These are phyloP conservation scores for Colletotrichum ledebouriae DNA, from an alignment of 2,329 filamentous ascomycete genomes.

Conservation along the genomic window DNA sequence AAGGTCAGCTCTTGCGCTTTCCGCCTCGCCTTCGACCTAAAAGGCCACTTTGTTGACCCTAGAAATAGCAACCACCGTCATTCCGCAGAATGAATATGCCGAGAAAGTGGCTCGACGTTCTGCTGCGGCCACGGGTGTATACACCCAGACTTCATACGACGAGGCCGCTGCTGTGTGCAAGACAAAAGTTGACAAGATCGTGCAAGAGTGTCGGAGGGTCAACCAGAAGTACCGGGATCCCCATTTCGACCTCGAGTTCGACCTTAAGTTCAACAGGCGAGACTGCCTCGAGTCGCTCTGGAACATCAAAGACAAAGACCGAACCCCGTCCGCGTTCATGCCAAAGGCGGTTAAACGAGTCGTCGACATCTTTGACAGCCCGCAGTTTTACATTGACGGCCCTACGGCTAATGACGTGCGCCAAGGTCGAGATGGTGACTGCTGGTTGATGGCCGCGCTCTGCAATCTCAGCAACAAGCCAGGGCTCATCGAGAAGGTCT, in stretches of 20 bases:
- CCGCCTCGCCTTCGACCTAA: background rate
- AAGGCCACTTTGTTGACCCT: background rate
- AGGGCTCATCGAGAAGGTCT: slow-evolving; percentile 79
- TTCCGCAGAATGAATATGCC: slow-evolving; percentile 77
- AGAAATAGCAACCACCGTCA: slow-evolving; percentile 71
- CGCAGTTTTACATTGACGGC: slow-evolving; percentile 83
- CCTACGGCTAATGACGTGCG: slow-evolving; percentile 82
- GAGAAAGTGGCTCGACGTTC: slow-evolving; percentile 70
- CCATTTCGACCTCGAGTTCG: slow-evolving; percentile 87
- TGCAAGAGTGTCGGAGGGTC: slow-evolving; percentile 76
- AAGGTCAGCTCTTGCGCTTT: slow-evolving; percentile 58
- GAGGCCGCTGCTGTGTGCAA: slow-evolving; percentile 78
- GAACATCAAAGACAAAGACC: slow-evolving; percentile 49
- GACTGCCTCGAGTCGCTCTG: slow-evolving; percentile 64
- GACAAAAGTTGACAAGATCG: slow-evolving; percentile 73
- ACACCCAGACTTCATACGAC: slow-evolving; percentile 77
- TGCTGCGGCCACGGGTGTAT: slow-evolving; percentile 56
- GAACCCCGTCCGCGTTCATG: slow-evolving; percentile 48
- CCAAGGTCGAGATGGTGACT: slow-evolving; percentile 84
- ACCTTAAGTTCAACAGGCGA: slow-evolving; percentile 71
- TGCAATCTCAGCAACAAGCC: slow-evolving; percentile 82
- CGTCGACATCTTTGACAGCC: slow-evolving; percentile 80
- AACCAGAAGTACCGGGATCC: slow-evolving; percentile 90
- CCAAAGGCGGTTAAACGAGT: slow-evolving; percentile 77
- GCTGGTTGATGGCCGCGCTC: slow-evolving; percentile 87